Conservation (phyloP, 23 red algal species). For the Gracilaria domingensis region DNA sequence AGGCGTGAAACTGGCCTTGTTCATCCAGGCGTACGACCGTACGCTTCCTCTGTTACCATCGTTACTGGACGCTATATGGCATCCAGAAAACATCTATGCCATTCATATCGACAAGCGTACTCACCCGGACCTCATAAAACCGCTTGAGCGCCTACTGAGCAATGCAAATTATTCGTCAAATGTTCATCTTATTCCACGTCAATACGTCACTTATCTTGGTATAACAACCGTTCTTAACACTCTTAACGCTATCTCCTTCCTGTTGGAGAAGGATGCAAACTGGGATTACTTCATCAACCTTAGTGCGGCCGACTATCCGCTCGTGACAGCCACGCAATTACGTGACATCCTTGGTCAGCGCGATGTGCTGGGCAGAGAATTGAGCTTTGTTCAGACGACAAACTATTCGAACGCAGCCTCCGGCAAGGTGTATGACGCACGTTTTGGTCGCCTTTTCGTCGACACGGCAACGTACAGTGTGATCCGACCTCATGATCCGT, state of each 20-base stretch:
- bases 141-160: background rate
- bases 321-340: conserved; percentile 26
- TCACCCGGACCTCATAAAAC: conserved; percentile 20
- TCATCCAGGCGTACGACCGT: conserved; percentile 60
- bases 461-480: conserved; percentile 11
- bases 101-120: conserved; percentile 85
- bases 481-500: background rate
- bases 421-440: background rate
- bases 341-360: conserved; percentile 57
- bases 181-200: conserved; percentile 70
- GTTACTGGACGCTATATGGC: conserved; percentile 47
- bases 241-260: conserved; percentile 72
- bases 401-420: background rate
- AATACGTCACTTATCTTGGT: conserved; percentile 84
- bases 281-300: conserved; percentile 94
- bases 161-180: conserved; percentile 49
- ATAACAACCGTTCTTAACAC: conserved; percentile 83
- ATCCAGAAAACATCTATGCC: conserved; percentile 78
- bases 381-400: conserved; percentile 38
- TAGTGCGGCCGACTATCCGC: conserved; percentile 80
- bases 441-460: background rate
- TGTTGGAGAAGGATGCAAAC: conserved; percentile 16
- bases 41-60: conserved; percentile 36
- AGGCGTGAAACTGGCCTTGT: conserved; percentile 53
- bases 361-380: background rate